phyloP scores from a whole-genome alignment of 108 stramenopile genomes.

The Nitzschia palea region DNA sequence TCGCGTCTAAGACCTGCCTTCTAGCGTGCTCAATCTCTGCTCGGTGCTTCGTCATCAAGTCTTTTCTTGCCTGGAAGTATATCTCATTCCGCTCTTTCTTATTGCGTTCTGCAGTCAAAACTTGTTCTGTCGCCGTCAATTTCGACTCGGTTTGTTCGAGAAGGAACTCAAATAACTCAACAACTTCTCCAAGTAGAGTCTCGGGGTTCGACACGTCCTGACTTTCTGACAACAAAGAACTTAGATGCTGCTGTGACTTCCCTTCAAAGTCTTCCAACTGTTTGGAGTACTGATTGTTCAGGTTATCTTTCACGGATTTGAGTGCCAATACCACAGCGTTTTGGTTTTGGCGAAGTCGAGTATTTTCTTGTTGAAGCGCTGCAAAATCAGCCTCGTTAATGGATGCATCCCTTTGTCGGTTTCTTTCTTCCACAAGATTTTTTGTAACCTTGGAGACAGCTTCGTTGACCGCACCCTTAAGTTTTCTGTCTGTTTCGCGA shows the following conservation, averaged over 20 bases:
- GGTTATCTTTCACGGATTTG: conserved; percentile 8
- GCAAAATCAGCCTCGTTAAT: no score
- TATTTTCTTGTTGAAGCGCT: conserved; percentile 7
- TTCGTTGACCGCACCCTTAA: conserved; percentile 12
- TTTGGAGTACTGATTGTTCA: conserved; percentile 14
- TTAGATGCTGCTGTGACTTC: background rate
- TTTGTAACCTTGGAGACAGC: conserved; percentile 3
- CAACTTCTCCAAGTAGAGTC: conserved; percentile 14
- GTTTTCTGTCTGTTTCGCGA: conserved; percentile 1
- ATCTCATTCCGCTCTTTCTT: conserved; percentile 7
- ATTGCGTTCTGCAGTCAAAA: background rate
- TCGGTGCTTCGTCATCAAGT: conserved; percentile 15
- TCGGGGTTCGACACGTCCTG: background rate
- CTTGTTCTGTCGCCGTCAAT: background rate
- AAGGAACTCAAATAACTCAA: conserved; percentile 20
- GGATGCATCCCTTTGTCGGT: conserved; percentile 2
- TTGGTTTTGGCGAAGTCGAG: background rate
- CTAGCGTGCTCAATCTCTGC: conserved; percentile 15
- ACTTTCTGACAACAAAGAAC: background rate
- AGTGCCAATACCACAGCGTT: conserved; percentile 10
- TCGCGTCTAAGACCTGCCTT: background rate
- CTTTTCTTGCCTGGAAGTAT: background rate
- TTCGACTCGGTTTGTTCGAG: conserved; percentile 19
- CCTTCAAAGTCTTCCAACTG: conserved; percentile 7
- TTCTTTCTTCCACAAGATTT: conserved; percentile 1